A percentile compares a stretch with the other conserved stretches of the same genome.
Conservation (phyloP, 306 rosid genomes). For the Prunus dulcis region DNA sequence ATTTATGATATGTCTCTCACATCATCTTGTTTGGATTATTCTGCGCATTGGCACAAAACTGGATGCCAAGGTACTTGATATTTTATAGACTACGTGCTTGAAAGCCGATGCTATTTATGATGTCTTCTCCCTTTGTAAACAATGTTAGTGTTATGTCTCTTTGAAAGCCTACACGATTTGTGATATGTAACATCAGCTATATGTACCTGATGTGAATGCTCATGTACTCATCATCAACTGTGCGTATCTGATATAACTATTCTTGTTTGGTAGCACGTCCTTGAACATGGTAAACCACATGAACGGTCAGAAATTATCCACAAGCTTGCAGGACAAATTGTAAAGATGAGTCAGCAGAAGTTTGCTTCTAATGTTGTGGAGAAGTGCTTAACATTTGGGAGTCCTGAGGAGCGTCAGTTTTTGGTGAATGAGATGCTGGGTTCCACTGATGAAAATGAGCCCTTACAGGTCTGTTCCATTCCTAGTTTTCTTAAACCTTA, state of each 20-base stretch:
- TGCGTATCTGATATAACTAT: slow-evolving; percentile 3
- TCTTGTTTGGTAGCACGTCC: slow-evolving; percentile 65
- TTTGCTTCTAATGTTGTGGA: slow-evolving; percentile 98
- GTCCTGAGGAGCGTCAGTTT: slow-evolving; percentile 78
- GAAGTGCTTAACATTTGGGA: slow-evolving; percentile 84
- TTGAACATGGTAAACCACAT: slow-evolving; percentile 71
- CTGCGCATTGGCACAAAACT: not conserved
- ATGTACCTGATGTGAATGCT: slow-evolving; percentile 5
- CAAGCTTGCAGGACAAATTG: slow-evolving; percentile 96
- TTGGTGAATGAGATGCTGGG: slow-evolving; percentile 94
- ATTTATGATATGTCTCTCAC: too few species aligned
- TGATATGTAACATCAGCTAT: not conserved
- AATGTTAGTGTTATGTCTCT: not conserved
- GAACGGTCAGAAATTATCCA: slow-evolving; percentile 75
- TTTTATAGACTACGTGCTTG: not conserved
- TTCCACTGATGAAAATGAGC: slow-evolving; percentile 90
- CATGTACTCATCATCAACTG: slow-evolving; percentile 12
- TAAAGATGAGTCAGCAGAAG: slow-evolving; percentile 97
- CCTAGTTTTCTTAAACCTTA: not conserved
- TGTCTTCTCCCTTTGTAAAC: too few species aligned
- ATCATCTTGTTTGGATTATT: not conserved
- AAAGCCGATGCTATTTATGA: not conserved
- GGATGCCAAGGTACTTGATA: not conserved
- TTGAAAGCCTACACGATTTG: not conserved
- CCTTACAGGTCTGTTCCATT: slow-evolving; percentile 67